Base-by-base conservation (phyloP, 306 rosid genomes). In the Ammopiptanthus mongolicus region DNA sequence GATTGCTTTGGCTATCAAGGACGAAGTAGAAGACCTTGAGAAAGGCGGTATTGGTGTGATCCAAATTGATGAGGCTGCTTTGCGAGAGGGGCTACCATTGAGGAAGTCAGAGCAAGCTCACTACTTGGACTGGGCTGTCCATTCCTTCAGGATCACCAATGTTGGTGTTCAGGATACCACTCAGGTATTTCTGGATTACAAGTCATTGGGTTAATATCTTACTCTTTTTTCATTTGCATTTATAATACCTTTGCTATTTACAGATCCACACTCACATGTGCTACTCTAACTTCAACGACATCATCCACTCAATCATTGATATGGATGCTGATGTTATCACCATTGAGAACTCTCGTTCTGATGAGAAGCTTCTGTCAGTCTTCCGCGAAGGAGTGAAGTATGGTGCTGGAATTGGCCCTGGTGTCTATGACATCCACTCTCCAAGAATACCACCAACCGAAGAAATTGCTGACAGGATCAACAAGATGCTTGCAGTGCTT, bases 241-340 rank as follows among this genome's bases (percentile, higher is more conserved):
- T 42, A 44, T 55, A 22, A 48, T 69, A 58, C 56, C 64, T 61
- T 76, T 22, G 10, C 25, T 34, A 11, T 64, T 56, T 6, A 70
- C 96, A 92, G 98, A 90, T 93, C 81, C 98, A 93, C 88, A 93
- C 98, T 19, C 98, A 93, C 91, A 93, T 93, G 98, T 93, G 98
- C 86, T 93, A 93, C 81, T 93, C 98, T 11, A 84, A 92, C 97
- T 92, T 92, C 82, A 92, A 92, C 65, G 97, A 92, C 87, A 92
- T 92, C 71, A 92, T 92, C 84, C 97, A 92, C 85, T 92, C 97
- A 0, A 92, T 92, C 80, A 92, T 92, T 3, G 83, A 92, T 42
- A 92, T 92, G 97, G 97, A 92, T 65, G 97, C 97, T 7, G 97
- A 92, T 46, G 97, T 92, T 52, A 92, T 92, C 85, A 92, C 97